Evolutionary conservation across 208 protist genomes (phyloP), one percentile per base, ranked within the genome.

Genomic region (Leishmania gerbilli): DNA sequence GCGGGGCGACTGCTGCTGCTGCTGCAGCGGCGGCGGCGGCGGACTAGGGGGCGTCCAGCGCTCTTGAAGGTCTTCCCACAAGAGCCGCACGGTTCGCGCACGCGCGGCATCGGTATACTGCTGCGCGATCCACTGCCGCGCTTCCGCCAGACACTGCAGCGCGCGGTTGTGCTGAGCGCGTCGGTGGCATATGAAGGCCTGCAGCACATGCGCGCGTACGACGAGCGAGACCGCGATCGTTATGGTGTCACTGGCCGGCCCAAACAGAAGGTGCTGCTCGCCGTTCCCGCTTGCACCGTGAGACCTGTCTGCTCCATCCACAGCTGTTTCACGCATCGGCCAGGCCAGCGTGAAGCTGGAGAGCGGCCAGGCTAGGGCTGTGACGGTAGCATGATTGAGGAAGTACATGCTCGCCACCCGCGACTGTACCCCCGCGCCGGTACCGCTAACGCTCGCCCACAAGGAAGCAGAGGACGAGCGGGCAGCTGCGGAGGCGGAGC

Each of bases 191-290:
- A 91, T 53, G 2, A 71, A 47, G 13, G 90, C 85, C 68, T 84
- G 81, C 68, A 93, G 81, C 11, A 88, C 74, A 56, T 91, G 83
- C 19, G 86, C 88, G 27, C 83, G 84, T 21, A 91, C 81, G 37
- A 93, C 60, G n/a, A 93, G 78, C 5, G 86, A 75, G 9, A 90
- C 58, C n/a, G 90, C 75, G 21, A 93, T 84, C 13, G 87, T 80
- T 27, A 84, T 82, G 47, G 71, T 87, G 45, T 81, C 53, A 47
- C 49, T 88, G 56, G 67, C 82, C 31, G 71, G 72, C 49, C 79
- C 79, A 49, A 85, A 81, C 31, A n/a, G 1, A 21, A 53, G 42
- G 40, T 34, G 49, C 56, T 67, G 74, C 1, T 15, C 49, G 6
- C 65, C 49, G 58, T 49, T 37, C 31, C 17, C 40, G 31, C 34